Conservation (phyloP, 2,329 filamentous ascomycete genomes). For the Didymella keratinophila region DNA sequence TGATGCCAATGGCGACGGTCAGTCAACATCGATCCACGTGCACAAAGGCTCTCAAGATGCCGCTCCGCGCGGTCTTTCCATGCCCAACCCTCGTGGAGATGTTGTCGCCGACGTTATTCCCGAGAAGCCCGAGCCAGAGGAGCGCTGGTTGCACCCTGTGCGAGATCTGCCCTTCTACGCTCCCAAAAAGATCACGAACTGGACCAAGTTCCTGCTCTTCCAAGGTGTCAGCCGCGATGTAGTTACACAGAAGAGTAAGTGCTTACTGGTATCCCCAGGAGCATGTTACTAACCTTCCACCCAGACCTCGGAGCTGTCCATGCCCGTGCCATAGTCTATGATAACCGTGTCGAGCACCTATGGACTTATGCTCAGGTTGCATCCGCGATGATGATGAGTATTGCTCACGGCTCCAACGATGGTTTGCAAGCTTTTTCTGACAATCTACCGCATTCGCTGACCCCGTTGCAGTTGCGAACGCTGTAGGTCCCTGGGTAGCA, state of each 20-base stretch:
- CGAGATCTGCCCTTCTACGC: slow-evolving; percentile 41
- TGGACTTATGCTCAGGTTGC: slow-evolving; percentile 55
- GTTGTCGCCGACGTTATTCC: slow-evolving; percentile 17
- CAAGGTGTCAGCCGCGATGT: slow-evolving; percentile 54
- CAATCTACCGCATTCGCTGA: not conserved
- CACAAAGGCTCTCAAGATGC: slow-evolving; percentile 22
- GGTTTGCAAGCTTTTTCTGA: not conserved
- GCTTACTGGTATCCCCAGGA: accelerated
- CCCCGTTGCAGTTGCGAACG: slow-evolving; percentile 60
- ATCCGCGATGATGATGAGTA: slow-evolving; percentile 74
- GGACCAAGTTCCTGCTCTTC: slow-evolving; percentile 55
- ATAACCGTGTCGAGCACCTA: slow-evolving; percentile 57
- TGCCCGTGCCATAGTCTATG: slow-evolving; percentile 54
- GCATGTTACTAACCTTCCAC: not conserved
- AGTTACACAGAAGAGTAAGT: slow-evolving; percentile 50
- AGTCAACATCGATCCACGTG: slow-evolving; percentile 20
- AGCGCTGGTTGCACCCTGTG: slow-evolving; percentile 47
- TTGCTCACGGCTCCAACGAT: slow-evolving; percentile 76
- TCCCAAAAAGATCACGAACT: slow-evolving; percentile 47
- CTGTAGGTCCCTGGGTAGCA: slow-evolving; percentile 62
- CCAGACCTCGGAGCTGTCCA: slow-evolving; percentile 49
- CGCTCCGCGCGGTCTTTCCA: slow-evolving; percentile 8
- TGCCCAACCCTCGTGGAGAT: slow-evolving; percentile 11
- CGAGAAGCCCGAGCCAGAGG: slow-evolving; percentile 44
- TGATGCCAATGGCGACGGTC: slow-evolving; percentile 6